A percentile compares a stretch with the other conserved stretches of the same genome.
Evolutionary conservation across 192 early-diverging fungal genomes (phyloP).

Genomic region (Linnemannia elongata): DNA sequence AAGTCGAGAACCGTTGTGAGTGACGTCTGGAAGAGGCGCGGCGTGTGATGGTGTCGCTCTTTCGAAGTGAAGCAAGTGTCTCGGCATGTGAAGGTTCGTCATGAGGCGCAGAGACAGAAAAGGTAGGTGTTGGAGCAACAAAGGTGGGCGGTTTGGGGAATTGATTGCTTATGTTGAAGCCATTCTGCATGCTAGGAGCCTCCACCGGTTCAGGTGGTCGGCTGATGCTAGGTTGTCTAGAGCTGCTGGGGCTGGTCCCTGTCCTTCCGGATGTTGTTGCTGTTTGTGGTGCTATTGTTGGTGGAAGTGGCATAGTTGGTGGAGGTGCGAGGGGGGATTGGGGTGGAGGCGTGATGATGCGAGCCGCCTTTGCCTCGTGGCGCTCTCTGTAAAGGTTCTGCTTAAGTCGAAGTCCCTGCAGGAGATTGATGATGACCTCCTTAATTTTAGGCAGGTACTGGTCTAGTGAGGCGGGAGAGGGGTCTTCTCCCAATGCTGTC

Average conservation of each 20-base stretch:
- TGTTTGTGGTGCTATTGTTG: neutral
- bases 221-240: neutral
- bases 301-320: neutral
- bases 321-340: neutral
- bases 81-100: constrained; percentile 34
- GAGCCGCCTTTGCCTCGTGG: constrained; percentile 25
- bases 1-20: constrained; percentile 45
- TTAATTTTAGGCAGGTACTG: constrained; percentile 65
- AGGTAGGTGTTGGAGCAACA: constrained; percentile 9
- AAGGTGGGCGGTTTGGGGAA: neutral
- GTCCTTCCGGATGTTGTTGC: constrained; percentile 9
- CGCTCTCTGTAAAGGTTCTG: constrained; percentile 62
- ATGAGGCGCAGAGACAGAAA: constrained; percentile 9
- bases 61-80: constrained; percentile 42
- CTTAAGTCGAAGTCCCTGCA: constrained; percentile 67
- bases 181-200: neutral
- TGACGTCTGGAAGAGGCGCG: constrained; percentile 42
- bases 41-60: constrained; percentile 37
- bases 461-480: constrained; percentile 60
- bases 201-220: neutral
- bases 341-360: neutral
- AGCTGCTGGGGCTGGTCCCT: neutral
- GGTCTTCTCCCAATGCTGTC: constrained; percentile 59
- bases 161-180: neutral
- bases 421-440: constrained; percentile 63